phyloP scores from a whole-genome alignment of 176 grass and related monocot genomes.

The Cymbopogon citratus region DNA sequence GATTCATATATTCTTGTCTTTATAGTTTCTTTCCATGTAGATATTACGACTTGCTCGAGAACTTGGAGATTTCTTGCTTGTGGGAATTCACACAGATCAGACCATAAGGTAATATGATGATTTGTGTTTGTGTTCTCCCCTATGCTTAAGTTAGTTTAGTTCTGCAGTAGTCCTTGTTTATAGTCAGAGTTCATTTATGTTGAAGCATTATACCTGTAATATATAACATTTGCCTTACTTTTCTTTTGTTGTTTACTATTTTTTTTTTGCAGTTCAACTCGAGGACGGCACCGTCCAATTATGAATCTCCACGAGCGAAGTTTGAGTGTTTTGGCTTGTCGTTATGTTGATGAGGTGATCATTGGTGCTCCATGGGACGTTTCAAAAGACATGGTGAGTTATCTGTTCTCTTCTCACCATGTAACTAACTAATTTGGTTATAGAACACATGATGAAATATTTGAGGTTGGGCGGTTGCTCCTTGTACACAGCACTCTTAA shows the following conservation, averaged over 20 bases:
- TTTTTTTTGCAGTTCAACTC: constrained; percentile 52
- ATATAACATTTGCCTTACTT: neutral
- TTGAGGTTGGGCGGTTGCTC: neutral
- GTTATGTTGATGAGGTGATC: constrained; percentile 97
- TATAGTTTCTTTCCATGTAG: constrained; percentile 50
- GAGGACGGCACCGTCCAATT: constrained; percentile 83
- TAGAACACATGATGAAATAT: neutral
- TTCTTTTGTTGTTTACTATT: constrained; percentile 12
- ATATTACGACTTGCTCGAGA: constrained; percentile 87
- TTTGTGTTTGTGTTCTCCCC: constrained; percentile 1
- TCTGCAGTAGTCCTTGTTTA: constrained; percentile 1
- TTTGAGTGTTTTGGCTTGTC: constrained; percentile 93
- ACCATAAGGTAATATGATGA: constrained; percentile 67
- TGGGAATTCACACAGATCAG: constrained; percentile 93
- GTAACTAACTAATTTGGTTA: neutral
- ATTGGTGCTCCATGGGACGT: constrained; percentile 92
- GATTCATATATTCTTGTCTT: constrained; percentile 22
- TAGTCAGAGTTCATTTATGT: neutral
- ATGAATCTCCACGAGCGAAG: constrained; percentile 96
- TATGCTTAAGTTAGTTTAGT: constrained; percentile 10
- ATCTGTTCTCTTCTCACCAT: neutral
- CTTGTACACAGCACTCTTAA: neutral
- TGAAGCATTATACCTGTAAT: constrained; percentile 6
- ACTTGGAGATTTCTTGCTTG: constrained; percentile 93
- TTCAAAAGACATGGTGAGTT: constrained; percentile 90